phyloP scores from a whole-genome alignment of 2,329 filamentous ascomycete genomes.

The Endoconidiophora laricicola region DNA sequence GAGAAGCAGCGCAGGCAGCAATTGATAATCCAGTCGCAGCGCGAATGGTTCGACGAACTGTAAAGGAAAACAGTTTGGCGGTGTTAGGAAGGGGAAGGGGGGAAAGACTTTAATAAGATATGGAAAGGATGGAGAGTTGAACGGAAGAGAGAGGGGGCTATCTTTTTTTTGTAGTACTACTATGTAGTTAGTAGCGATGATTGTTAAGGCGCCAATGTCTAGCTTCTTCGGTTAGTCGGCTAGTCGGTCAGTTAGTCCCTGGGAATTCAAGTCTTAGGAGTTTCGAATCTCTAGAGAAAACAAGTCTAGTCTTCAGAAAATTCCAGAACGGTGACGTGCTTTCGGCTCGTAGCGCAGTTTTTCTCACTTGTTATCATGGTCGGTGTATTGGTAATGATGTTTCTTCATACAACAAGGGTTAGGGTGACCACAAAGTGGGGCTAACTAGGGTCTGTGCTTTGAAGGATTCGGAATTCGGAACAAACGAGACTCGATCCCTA shows the following conservation, averaged over 20 bases:
- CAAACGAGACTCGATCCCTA: not conserved
- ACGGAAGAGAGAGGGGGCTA: slow-evolving; percentile 1
- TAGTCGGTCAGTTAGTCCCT: no score
- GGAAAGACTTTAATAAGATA: not conserved
- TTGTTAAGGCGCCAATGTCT: no score
- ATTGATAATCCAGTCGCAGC: slow-evolving; percentile 58
- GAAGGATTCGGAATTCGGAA: no score
- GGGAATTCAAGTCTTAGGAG: no score
- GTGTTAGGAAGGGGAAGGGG: slow-evolving; percentile 14
- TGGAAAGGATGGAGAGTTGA: not conserved
- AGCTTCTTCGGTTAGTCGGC: no score
- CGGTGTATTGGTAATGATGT: no score
- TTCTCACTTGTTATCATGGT: not conserved
- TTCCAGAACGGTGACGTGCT: not conserved
- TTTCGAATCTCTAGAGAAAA: not conserved
- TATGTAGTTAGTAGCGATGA: no score
- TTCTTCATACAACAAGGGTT: no score
- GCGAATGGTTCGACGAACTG: slow-evolving; percentile 59
- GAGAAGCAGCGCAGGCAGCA: slow-evolving; percentile 41
- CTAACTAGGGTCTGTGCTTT: not conserved
- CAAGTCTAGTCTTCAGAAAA: not conserved
- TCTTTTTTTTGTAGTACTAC: not conserved
- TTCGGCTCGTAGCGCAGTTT: not conserved
- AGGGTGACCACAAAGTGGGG: no score
- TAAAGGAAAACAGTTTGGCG: slow-evolving; percentile 87